Evolutionary conservation across 495 filamentous ascomycete genomes (phyloP).

Genomic region (Zalerion maritima): DNA sequence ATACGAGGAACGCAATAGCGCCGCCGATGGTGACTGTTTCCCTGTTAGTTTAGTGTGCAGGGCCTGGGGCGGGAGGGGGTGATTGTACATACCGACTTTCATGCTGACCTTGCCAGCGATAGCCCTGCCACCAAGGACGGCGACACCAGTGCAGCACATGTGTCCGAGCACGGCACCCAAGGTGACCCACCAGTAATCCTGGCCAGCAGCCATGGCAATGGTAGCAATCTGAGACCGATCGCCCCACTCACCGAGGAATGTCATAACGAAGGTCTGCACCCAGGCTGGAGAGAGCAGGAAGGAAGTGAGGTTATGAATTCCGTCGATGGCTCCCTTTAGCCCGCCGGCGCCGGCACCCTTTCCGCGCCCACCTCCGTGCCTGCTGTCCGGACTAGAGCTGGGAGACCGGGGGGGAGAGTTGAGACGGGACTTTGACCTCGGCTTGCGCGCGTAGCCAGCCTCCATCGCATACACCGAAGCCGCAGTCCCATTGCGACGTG

Average conservation of each 20-base stretch:
- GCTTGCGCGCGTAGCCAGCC: constrained; percentile 41
- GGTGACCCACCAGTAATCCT: constrained; percentile 99
- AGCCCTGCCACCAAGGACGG: constrained; percentile 85
- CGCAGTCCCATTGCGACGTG: constrained; percentile 38
- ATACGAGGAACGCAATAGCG: constrained; percentile 78
- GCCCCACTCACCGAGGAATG: constrained; percentile 95
- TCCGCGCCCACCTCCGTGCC: no score
- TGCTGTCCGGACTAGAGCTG: constrained; percentile 41
- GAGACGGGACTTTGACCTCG: constrained; percentile 44
- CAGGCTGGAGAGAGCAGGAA: constrained; percentile 85
- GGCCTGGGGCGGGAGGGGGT: neutral
- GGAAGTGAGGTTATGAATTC: constrained; percentile 74
- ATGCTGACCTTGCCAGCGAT: constrained; percentile 90
- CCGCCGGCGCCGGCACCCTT: constrained; percentile 28
- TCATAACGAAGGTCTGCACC: constrained; percentile 99
- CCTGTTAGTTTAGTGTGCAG: constrained; percentile 10
- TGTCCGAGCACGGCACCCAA: constrained; percentile 80
- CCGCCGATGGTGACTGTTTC: constrained; percentile 79
- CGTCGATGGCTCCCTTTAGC: constrained; percentile 26
- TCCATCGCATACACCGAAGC: constrained; percentile 51
- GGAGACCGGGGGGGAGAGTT: constrained; percentile 45
- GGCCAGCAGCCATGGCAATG: constrained; percentile 95
- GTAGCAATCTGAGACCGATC: constrained; percentile 96
- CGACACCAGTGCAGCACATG: constrained; percentile 74
- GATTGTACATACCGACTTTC: constrained; percentile 69